Evolutionary conservation across 768 basidiomycete species (phyloP).

Genomic region (Melanogaster broomeanus): DNA sequence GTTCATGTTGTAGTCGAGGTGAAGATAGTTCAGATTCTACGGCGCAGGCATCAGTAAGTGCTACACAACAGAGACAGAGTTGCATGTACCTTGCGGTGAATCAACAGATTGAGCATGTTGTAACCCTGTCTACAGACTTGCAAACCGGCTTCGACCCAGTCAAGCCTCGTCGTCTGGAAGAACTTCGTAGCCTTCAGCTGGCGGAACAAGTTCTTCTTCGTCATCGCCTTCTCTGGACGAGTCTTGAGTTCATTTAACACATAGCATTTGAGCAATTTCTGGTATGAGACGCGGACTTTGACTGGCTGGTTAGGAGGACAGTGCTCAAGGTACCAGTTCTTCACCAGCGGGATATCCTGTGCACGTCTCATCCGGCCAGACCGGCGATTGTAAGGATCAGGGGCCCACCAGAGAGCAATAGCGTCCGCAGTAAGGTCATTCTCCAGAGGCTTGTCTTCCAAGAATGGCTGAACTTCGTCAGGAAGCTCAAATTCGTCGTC

Average conservation of each 20-base stretch:
- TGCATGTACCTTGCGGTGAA: slow-evolving; percentile 85
- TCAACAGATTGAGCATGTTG: slow-evolving; percentile 98
- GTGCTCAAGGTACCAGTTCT: slow-evolving; percentile 98
- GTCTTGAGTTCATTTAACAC: slow-evolving; percentile 94
- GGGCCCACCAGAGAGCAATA: slow-evolving; percentile 98
- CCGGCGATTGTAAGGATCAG: slow-evolving; percentile 91
- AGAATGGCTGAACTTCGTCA: slow-evolving; percentile 74
- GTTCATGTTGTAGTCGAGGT: slow-evolving; percentile 98
- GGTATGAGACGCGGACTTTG: slow-evolving; percentile 98
- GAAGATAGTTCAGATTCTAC: slow-evolving; percentile 89
- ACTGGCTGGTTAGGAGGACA: slow-evolving; percentile 95
- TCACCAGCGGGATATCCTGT: slow-evolving; percentile 93
- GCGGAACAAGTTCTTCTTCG: slow-evolving; percentile 96
- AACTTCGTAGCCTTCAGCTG: slow-evolving; percentile 99
- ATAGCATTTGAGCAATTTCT: slow-evolving; percentile 94
- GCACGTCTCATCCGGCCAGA: slow-evolving; percentile 92
- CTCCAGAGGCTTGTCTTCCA: slow-evolving; percentile 76
- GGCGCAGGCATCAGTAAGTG: not conserved
- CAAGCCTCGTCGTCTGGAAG: slow-evolving; percentile 96
- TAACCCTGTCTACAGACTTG: slow-evolving; percentile 99
- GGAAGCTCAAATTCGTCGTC: slow-evolving; percentile 89
- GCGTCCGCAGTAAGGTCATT: slow-evolving; percentile 94
- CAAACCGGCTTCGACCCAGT: slow-evolving; percentile 99
- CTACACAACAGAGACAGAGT: not conserved
- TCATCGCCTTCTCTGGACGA: slow-evolving; percentile 92